Evolutionary conservation across 495 filamentous ascomycete species (phyloP), one percentile per base, ranked within the genome.

Genomic region (Glonium stellatum): DNA sequence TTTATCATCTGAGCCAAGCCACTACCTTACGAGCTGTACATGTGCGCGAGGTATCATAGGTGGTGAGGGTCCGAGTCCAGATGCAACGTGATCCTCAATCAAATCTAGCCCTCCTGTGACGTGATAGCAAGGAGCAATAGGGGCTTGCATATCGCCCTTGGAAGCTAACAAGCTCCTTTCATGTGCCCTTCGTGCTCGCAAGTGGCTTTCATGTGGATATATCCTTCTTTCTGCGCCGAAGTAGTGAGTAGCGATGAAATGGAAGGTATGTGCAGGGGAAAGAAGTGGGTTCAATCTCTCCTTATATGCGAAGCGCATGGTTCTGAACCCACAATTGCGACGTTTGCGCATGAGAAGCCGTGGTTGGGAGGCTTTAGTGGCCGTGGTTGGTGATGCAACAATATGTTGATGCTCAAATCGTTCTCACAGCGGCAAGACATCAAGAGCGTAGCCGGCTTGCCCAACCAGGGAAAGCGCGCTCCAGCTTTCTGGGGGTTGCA

Each of bases 311-410:
- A 51, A 25, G 12, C 13, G 18, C 21, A 44, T 44, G 39, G 48
- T 51, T 51, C 3, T 22, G 19, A 27, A n/a, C 19, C 25, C 48
- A 27, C 48, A 31, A 18, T 51, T 23, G 48, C 19, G 25, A 51
- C 48, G 23, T 51, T 27, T 8, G 21, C 19, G 39, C 2, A 44
- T 4, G 21, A 25, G 13, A 15, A 23, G 48, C 48, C 8, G 25
- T 27, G n/a, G 48, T 23, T 27, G 1, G 48, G 48, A 1, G 9
- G 19, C 48, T 51, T 23, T 31, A 31, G 48, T 13, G 5, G 10
- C 21, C 48, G 39, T 51, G 48, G 2, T 22, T 51, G 48, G 48
- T 13, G 48, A 51, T 51, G 48, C 48, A 51, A 44, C 13, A 11
- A 4, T 44, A 4, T 44, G 48, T 23, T 15, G 19, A 51, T 25